Percentiles rank a stretch among this genome's conserved stretches.
Evolutionary conservation across 768 basidiomycete genomes (phyloP).

Genomic region (Termitomyces sp.): DNA sequence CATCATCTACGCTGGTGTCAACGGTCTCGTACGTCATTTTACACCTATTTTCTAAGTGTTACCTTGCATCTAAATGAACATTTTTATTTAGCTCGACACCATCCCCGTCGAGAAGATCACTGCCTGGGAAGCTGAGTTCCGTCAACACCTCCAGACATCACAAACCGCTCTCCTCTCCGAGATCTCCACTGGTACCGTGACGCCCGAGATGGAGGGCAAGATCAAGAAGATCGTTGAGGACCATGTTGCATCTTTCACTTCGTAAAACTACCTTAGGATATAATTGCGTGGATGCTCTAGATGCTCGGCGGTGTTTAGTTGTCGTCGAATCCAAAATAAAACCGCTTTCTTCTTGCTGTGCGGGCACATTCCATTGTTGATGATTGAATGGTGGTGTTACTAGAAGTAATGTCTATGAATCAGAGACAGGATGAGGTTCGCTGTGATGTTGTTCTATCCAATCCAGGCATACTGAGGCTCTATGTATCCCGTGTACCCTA

Average conservation of each 20-base stretch:
- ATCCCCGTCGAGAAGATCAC: slow-evolving; percentile 95
- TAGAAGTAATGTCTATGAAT: too few species aligned
- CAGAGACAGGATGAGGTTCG: neutral
- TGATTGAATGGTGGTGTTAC: neutral
- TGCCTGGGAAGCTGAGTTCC: slow-evolving; percentile 91
- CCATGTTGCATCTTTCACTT: slow-evolving; percentile 78
- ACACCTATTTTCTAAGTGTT: neutral
- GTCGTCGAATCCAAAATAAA: slow-evolving; percentile 17
- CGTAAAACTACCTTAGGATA: slow-evolving; percentile 31
- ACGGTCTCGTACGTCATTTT: slow-evolving; percentile 79
- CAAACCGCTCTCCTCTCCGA: slow-evolving; percentile 78
- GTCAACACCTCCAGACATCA: slow-evolving; percentile 73
- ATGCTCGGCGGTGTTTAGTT: slow-evolving; percentile 14
- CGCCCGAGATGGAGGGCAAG: slow-evolving; percentile 86
- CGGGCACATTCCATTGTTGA: neutral
- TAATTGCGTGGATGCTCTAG: slow-evolving; percentile 13
- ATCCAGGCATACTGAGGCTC: too few species aligned
- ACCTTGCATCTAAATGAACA: neutral
- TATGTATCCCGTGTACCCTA: too few species aligned
- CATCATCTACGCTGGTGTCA: slow-evolving; percentile 99
- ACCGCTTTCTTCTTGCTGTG: slow-evolving; percentile 16
- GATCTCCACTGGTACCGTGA: slow-evolving; percentile 80
- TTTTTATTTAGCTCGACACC: slow-evolving; percentile 72
- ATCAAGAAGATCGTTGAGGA: slow-evolving; percentile 95
- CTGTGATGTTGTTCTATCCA: neutral